Evolutionary conservation across 176 grass and related monocot genomes (phyloP).

Genomic region (Calamus simplicifolius): DNA sequence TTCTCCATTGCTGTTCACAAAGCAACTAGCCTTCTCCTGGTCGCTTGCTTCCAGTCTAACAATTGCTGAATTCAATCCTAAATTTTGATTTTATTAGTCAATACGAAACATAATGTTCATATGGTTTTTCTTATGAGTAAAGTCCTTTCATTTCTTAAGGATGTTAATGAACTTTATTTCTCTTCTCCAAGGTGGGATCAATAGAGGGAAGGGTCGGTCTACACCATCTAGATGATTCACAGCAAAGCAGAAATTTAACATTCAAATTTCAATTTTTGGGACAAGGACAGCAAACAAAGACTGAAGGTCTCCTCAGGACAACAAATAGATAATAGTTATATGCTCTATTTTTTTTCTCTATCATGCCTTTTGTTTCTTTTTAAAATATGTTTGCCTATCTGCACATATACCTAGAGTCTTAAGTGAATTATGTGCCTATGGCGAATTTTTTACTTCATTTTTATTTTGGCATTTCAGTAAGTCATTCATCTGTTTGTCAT

Average conservation of each 20-base stretch:
- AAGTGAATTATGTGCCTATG: not conserved
- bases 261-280: conserved; percentile 50
- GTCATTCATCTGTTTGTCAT: too few species aligned
- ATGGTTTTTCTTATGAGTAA: too few species aligned
- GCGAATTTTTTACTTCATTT: not conserved
- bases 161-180: too few species aligned
- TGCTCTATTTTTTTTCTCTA: not conserved
- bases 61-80: too few species aligned
- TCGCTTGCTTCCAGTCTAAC: too few species aligned
- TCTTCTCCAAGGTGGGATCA: conserved; percentile 56
- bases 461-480: not conserved
- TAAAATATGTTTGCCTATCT: not conserved
- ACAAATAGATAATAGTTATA: not conserved
- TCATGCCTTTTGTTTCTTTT: not conserved
- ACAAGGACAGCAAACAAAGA: conserved; percentile 5
- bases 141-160: too few species aligned
- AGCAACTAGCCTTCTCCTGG: too few species aligned
- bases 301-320: not conserved
- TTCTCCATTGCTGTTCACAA: too few species aligned
- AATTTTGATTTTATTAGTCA: too few species aligned
- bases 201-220: conserved; percentile 98
- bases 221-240: conserved; percentile 87
- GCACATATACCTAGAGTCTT: not conserved
- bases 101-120: too few species aligned
- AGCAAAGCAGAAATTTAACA: conserved; percentile 94